phyloP scores from a whole-genome alignment of 2,329 filamentous ascomycete genomes.

The Botryotinia narcissicola region DNA sequence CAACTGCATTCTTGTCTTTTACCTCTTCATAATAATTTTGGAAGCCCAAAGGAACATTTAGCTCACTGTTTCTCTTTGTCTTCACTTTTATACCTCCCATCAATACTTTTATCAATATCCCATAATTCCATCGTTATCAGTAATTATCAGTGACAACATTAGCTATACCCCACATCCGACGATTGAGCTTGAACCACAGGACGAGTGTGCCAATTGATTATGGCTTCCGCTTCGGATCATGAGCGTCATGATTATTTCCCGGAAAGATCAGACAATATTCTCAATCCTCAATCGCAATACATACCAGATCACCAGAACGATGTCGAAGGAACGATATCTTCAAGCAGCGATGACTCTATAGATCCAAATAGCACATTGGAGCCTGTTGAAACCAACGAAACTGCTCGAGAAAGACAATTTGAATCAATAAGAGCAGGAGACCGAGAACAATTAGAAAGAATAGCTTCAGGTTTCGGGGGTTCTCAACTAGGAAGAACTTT shows the following conservation, averaged over 20 bases:
- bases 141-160: not conserved
- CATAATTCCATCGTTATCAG: not conserved
- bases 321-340: not conserved
- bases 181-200: not conserved
- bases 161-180: not conserved
- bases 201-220: not conserved
- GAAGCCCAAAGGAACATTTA: not conserved
- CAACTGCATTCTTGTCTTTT: not conserved
- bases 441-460: conserved; percentile 31
- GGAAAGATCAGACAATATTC: not conserved
- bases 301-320: not conserved
- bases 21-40: not conserved
- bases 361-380: conserved; percentile 20
- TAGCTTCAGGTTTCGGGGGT: conserved; percentile 32
- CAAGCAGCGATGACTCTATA: conserved; percentile 19
- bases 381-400: conserved; percentile 24
- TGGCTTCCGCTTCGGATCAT: conserved; percentile 7
- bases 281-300: not conserved
- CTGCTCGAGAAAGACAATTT: conserved; percentile 28
- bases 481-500: conserved; percentile 24
- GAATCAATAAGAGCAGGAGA: conserved; percentile 32
- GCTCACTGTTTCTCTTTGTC: not conserved
- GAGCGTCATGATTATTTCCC: conserved; percentile 7
- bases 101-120: not conserved
- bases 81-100: not conserved